Conservation (phyloP, 768 basidiomycete species). For the Leccinum uliginosum region DNA sequence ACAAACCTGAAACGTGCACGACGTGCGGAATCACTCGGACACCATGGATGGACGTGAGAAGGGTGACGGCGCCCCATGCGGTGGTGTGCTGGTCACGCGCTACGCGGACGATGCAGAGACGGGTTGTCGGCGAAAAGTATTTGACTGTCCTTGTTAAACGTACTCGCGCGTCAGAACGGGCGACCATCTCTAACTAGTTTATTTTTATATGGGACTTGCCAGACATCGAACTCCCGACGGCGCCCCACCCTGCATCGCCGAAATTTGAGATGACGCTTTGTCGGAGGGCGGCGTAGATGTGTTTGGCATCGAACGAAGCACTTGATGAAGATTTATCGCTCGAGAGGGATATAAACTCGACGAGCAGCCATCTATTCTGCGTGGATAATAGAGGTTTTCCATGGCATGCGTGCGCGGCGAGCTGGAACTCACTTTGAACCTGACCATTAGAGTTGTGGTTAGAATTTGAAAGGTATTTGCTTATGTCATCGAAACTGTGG, state of each 20-base stretch:
- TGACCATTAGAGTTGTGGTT: slow-evolving; percentile 31
- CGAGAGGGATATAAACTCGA: slow-evolving; percentile 66
- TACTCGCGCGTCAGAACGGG: neutral
- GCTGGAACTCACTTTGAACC: slow-evolving; percentile 52
- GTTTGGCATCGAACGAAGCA: slow-evolving; percentile 48
- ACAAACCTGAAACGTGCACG: slow-evolving; percentile 73
- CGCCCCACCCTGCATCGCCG: too few relatives aligned
- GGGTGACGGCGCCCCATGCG: slow-evolving; percentile 78
- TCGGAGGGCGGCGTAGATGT: slow-evolving; percentile 51
- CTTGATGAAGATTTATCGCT: slow-evolving; percentile 2
- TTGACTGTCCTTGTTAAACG: slow-evolving; percentile 64
- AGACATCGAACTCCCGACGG: slow-evolving; percentile 40
- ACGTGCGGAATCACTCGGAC: slow-evolving; percentile 65
- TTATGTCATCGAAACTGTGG: slow-evolving; percentile 12
- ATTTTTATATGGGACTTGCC: neutral
- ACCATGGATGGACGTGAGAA: slow-evolving; percentile 47
- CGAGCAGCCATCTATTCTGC: slow-evolving; percentile 85
- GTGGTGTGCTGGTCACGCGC: slow-evolving; percentile 75
- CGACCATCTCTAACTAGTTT: neutral
- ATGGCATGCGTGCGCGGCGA: neutral
- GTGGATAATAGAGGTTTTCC: neutral
- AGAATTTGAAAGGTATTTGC: slow-evolving; percentile 16
- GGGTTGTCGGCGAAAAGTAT: slow-evolving; percentile 82
- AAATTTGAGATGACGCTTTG: too few relatives aligned
- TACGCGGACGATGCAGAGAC: slow-evolving; percentile 81